phyloP scores from a whole-genome alignment of 192 early-diverging fungal genomes.

The Mortierella hygrophila region DNA sequence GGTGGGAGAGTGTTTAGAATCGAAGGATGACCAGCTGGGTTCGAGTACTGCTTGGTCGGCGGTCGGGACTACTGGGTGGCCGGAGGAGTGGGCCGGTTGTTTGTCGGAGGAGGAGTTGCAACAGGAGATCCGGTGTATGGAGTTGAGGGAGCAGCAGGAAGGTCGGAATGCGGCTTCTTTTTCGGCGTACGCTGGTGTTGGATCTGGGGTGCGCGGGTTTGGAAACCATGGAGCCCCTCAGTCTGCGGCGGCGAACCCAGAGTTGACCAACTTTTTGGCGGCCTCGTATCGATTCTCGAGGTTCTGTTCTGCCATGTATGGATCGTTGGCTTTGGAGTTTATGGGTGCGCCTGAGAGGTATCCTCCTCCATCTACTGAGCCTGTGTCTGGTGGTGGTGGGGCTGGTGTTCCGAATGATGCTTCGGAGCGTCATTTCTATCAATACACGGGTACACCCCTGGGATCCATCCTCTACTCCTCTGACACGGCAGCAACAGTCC shows the following conservation, averaged over 20 bases:
- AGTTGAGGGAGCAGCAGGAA: slow-evolving; percentile 36
- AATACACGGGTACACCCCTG: slow-evolving; percentile 48
- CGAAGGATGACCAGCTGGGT: slow-evolving; percentile 40
- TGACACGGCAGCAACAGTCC: slow-evolving; percentile 39
- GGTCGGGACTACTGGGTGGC: slow-evolving; percentile 15
- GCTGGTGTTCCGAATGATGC: background rate
- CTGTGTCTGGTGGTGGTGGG: background rate
- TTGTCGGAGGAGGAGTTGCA: slow-evolving; percentile 46
- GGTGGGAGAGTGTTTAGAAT: slow-evolving; percentile 40
- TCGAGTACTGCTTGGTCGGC: slow-evolving; percentile 47
- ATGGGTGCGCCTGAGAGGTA: slow-evolving; percentile 50
- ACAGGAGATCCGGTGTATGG: slow-evolving; percentile 20
- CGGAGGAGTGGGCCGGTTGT: slow-evolving; percentile 15
- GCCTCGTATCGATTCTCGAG: slow-evolving; percentile 50
- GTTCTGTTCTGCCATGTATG: slow-evolving; percentile 55
- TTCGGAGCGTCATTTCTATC: slow-evolving; percentile 32
- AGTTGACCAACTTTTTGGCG: slow-evolving; percentile 52
- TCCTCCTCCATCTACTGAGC: slow-evolving; percentile 22
- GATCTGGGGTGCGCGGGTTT: background rate
- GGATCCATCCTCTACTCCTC: slow-evolving; percentile 59
- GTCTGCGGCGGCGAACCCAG: slow-evolving; percentile 20
- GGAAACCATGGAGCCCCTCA: background rate
- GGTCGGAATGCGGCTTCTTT: slow-evolving; percentile 26
- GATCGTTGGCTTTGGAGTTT: slow-evolving; percentile 26
- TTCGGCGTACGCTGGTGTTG: slow-evolving; percentile 1